Percentiles rank a stretch among this genome's conserved stretches.
phyloP scores from a whole-genome alignment of 169 alveolate genomes.

The Toxoplasma gondii region DNA sequence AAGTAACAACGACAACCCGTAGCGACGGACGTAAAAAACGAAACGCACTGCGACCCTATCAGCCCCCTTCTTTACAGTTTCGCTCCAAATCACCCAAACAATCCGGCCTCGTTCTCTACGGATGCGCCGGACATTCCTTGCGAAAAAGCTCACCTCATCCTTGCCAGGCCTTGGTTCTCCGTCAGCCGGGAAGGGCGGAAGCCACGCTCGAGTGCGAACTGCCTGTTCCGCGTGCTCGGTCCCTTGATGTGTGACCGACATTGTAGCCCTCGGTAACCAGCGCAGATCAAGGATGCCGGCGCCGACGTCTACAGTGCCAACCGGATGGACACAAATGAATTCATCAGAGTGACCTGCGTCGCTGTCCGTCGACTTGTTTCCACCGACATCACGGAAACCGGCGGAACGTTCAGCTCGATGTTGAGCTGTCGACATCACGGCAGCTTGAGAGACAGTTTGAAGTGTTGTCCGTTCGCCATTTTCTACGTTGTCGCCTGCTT shows the following conservation, averaged over 20 bases:
- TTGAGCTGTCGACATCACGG: not conserved
- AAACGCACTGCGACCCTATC: too few relatives aligned
- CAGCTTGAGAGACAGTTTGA: not conserved
- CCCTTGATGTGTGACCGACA: not conserved
- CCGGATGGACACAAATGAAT: not conserved
- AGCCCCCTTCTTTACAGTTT: too few relatives aligned
- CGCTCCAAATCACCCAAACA: too few relatives aligned
- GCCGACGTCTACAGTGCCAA: conserved; percentile 23
- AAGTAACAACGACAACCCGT: too few relatives aligned
- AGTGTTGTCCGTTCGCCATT: not conserved
- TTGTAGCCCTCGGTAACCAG: not conserved
- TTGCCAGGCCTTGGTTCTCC: not conserved
- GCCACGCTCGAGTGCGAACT: not conserved
- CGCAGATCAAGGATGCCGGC: not conserved
- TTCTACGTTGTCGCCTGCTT: not conserved
- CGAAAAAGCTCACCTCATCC: not conserved
- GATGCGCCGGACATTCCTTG: not conserved
- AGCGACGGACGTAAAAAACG: too few relatives aligned
- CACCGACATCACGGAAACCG: not conserved
- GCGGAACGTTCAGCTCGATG: not conserved
- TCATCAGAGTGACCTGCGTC: not conserved
- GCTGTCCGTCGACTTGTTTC: not conserved
- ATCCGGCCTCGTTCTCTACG: too few relatives aligned
- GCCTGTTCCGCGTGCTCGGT: not conserved
- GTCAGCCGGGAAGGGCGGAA: not conserved